A percentile compares a stretch with the other conserved stretches of the same genome.
Evolutionary conservation across 2,329 filamentous ascomycete species (phyloP).

Genomic region (Xylariaceae sp.): DNA sequence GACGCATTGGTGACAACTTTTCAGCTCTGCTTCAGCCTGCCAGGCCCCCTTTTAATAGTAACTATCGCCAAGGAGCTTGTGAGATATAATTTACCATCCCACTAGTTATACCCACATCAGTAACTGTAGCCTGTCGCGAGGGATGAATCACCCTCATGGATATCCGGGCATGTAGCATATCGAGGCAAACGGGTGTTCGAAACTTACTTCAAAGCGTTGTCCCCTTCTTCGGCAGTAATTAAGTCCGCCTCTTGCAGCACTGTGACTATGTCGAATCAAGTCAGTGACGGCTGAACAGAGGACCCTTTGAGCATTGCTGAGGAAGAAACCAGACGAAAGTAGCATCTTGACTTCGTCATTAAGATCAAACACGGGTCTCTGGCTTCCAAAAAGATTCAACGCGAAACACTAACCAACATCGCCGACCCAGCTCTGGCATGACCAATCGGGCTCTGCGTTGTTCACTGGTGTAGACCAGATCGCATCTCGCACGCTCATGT

Average conservation of each 20-base stretch:
- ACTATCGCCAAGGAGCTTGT: slow-evolving; percentile 27
- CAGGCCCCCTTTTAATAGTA: too few species aligned
- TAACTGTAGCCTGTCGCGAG: too few species aligned
- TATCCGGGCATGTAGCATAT: not conserved
- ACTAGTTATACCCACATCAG: not conserved
- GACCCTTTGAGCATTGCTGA: too few species aligned
- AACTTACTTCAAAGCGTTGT: slow-evolving; percentile 23
- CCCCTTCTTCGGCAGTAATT: slow-evolving; percentile 29
- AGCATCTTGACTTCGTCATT: too few species aligned
- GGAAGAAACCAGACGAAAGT: too few species aligned
- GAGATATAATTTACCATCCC: slow-evolving; percentile 30
- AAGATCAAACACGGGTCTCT: not conserved
- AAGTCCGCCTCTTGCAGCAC: slow-evolving; percentile 26
- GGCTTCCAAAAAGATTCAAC: not conserved
- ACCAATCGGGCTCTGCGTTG: slow-evolving; percentile 26
- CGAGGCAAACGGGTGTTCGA: not conserved
- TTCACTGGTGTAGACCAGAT: slow-evolving; percentile 25
- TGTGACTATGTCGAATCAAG: slow-evolving; percentile 16
- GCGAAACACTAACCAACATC: slow-evolving; percentile 18
- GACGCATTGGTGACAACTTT: too few species aligned
- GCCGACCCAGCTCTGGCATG: slow-evolving; percentile 28
- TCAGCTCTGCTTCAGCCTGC: too few species aligned
- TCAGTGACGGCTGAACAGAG: slow-evolving; percentile 10
- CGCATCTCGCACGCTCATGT: slow-evolving; percentile 23
- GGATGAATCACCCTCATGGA: too few species aligned